phyloP scores from a whole-genome alignment of 225 moss, liverwort and hornwort species.

The Polytrichum commune region DNA sequence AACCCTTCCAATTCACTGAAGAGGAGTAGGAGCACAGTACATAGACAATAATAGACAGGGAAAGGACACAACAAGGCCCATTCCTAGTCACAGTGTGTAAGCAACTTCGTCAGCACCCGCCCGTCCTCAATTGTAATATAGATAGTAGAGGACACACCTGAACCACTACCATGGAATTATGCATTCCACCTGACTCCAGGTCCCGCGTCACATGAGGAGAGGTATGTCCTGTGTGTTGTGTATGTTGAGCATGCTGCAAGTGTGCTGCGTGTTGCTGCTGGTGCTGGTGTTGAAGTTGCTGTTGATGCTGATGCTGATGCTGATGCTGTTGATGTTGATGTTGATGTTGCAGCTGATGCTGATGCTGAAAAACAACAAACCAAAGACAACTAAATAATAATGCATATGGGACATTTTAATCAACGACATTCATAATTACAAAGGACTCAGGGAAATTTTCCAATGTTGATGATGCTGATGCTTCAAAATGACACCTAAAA shows the following conservation, averaged over 20 bases:
- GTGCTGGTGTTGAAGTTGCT: conserved; percentile 43
- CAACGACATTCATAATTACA: no score
- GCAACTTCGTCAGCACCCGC: no score
- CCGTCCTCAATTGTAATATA: no score
- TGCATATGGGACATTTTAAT: no score
- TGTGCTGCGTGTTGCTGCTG: conserved; percentile 59
- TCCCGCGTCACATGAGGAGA: conserved; percentile 65
- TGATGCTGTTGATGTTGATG: conserved; percentile 7
- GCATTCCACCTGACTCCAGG: conserved; percentile 52
- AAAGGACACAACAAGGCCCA: background rate
- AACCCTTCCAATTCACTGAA: background rate
- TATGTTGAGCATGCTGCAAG: conserved; percentile 75
- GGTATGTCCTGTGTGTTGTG: conserved; percentile 72
- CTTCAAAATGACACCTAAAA: no score
- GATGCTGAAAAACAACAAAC: no score
- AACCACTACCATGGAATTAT: conserved; percentile 41
- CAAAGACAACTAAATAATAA: no score
- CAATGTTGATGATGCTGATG: no score
- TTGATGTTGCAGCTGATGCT: conserved; percentile 14
- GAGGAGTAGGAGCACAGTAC: no score
- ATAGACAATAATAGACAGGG: no score
- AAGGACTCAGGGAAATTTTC: no score
- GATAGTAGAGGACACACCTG: conserved; percentile 32
- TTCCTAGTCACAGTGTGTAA: no score
- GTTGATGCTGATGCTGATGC: conserved; percentile 42